Evolutionary conservation across 148 eudicot genomes (phyloP), one percentile per base, ranked within the genome.

Genomic region (Camellia japonica): DNA sequence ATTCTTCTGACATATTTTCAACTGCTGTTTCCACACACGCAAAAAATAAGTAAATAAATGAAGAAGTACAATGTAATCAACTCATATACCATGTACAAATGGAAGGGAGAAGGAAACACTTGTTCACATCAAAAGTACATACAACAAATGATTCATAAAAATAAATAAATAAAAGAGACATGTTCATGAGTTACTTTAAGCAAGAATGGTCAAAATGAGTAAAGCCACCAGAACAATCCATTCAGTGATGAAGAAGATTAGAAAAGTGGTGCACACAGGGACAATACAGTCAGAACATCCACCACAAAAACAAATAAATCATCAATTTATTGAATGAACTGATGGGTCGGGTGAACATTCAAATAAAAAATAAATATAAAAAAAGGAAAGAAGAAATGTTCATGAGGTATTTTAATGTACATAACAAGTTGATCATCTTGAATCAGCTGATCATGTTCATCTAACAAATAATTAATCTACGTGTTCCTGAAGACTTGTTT

Each of bases 1-100:
- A 82, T 68, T 95, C 97, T 64, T 85, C 96, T 5, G 88, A 85
- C 98, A 95, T 95, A 49, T 75, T 77, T 86, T 75, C 66, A 76
- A 71, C 79, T 75, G 71, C 42, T 63, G 47, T 15, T 60, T 66
- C 42, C 55, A 59, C 74, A 23, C 69, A 14, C 1, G 38, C 38
- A 71, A 49, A 46, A 12, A 73, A 38, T 71, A 59, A 43, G 3
- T 59, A 47, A 11, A 77, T 51, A 43, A 42, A 52, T 7, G 55
- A 54, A 66, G 56, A 13, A 38, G 18, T 18, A 49, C 52, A 5
- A 52, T 49, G 52, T 49, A 49, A 49, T 49, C 6, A 49, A 49
- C 52, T 49, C 7, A 5, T 49, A 7, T 7, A n/a, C 52, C 5
- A 1, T 51, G 61, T 20, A 65, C 7, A 65, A 65, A 42, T 30